Conservation (phyloP, 192 early-diverging fungal species). For the Diversispora eburnea region DNA sequence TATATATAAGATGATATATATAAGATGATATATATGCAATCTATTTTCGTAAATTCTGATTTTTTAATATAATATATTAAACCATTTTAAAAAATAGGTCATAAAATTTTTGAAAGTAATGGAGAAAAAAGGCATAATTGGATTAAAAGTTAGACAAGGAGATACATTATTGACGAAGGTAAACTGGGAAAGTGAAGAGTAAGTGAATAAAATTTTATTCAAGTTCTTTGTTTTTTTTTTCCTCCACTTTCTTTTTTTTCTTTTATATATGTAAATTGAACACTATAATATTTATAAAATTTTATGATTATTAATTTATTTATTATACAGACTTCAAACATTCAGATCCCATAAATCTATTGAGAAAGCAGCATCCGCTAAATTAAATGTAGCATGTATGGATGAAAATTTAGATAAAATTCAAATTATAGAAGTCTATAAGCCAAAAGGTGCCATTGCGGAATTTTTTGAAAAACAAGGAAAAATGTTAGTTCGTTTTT, state of each 20-base stretch:
- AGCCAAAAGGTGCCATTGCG: constrained; percentile 44
- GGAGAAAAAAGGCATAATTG: constrained; percentile 80
- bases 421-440: constrained; percentile 51
- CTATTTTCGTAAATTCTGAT: too few relatives aligned
- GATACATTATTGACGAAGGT: constrained; percentile 58
- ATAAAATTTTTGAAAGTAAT: constrained; percentile 84
- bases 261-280: background rate
- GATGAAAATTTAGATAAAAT: constrained; percentile 26
- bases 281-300: too few relatives aligned
- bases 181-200: constrained; percentile 61
- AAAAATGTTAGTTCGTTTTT: background rate
- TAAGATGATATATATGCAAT: too few relatives aligned
- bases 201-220: background rate
- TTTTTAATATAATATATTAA: too few relatives aligned
- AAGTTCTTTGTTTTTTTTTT: too few relatives aligned
- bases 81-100: constrained; percentile 26
- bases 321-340: constrained; percentile 26
- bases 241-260: too few relatives aligned
- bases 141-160: constrained; percentile 75
- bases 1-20: too few relatives aligned
- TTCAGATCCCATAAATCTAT: constrained; percentile 36
- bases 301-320: background rate
- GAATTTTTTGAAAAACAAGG: constrained; percentile 54
- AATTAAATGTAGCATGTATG: constrained; percentile 25
- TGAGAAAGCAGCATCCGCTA: constrained; percentile 33